Base-by-base conservation (phyloP, 148 eudicot genomes). In the Rhododendron vialii region DNA sequence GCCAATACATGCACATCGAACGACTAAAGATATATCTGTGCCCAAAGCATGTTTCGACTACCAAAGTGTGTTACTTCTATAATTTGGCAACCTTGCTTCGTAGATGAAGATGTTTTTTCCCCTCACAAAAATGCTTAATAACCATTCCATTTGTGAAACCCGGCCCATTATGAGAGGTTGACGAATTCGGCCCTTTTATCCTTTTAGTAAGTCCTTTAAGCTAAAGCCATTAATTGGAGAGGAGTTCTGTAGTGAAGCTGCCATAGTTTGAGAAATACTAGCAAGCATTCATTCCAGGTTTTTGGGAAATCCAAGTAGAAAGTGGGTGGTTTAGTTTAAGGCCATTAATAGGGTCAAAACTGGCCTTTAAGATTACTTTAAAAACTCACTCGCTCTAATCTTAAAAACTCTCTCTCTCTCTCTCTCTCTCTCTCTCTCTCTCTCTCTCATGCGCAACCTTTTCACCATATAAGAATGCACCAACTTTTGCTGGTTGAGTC, bases 381-480 rank as follows among this genome's bases (percentile, higher is more conserved):
- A 48, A 26, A 14, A 10, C 41, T 10, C 18, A 13, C 26, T 5
- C 26, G 1, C 35, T 35, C 30, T 30, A 30, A 30, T 35, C 35
- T 35, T 0, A 0, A 30, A 30, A 30, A 30, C 35, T 35, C 35
- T 63, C 30, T 78, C 81, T 75, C 79, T 36, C 47, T 75, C 78
- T 17, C 61, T 17, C 61, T 18, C 61, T 18, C 61, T 59, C 57
- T 26, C 48, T 75, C 26, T 41, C 59, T 48, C 48, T 75, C 26
- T 41, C 75, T 69, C 76, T 30, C 38, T 48, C 82, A 79, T 48
- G 82, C 82, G 82, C 57, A 48, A 4, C 82, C 82, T 79, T 80
- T 50, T 80, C 61, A 28, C 61, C 61, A 50, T 47, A 26, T 47
- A 80, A 50, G 36, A 80, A 80, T 26, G 35, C 12, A 22, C 5